These are phyloP conservation scores for Trichophaea hybrida DNA, from an alignment of 2,329 filamentous ascomycete genomes.

Conservation along the genomic window DNA sequence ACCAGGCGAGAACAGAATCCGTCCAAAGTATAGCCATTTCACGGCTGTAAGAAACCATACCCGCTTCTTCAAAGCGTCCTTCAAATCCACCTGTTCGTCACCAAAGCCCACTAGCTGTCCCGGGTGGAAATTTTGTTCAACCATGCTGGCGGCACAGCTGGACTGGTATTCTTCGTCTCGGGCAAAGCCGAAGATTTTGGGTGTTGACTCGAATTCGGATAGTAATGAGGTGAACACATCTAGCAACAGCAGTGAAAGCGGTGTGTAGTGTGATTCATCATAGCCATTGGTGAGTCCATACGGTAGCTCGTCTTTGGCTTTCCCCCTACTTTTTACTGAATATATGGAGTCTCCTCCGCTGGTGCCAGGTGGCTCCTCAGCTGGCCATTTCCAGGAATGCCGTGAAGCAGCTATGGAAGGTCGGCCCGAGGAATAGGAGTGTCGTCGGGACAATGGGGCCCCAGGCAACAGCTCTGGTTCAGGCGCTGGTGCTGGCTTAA, in stretches of 20 bases:
- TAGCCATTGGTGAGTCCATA: conserved; percentile 5
- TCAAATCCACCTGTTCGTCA: conserved; percentile 9
- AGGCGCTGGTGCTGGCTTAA: not conserved
- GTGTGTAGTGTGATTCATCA: conserved; percentile 1
- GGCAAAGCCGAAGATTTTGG: conserved; percentile 12
- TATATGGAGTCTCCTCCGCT: not conserved
- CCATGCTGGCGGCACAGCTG: not conserved
- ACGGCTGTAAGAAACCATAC: conserved; percentile 20
- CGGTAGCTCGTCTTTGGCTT: not conserved
- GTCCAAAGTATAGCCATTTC: conserved; percentile 24
- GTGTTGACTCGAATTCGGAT: conserved; percentile 12
- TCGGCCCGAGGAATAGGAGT: not conserved
- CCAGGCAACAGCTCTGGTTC: not conserved
- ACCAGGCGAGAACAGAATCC: conserved; percentile 22
- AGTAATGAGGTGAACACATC: conserved; percentile 17
- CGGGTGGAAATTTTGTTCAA: not conserved
- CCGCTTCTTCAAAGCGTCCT: conserved; percentile 9
- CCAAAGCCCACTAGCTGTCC: conserved; percentile 5
- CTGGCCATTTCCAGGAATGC: not conserved
- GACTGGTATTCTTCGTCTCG: not conserved
- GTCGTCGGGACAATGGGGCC: not conserved
- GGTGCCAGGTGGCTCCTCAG: not conserved
- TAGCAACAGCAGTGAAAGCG: conserved; percentile 9
- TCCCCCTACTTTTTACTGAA: not conserved
- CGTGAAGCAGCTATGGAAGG: not conserved